Base-by-base conservation (phyloP, 129 eudicot species). In the Pulicaria dysenterica region DNA sequence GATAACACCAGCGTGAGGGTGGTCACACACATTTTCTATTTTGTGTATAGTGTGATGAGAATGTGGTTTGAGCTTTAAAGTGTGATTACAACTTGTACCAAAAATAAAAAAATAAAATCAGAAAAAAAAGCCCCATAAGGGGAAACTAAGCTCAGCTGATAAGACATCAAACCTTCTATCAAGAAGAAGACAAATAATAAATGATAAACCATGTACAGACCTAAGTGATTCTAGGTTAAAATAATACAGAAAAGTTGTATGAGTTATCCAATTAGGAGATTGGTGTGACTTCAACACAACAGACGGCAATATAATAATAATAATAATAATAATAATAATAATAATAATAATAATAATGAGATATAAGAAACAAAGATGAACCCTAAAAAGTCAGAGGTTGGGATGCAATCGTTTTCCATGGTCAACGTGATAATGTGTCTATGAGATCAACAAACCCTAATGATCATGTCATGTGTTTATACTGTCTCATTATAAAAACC, bases 301-400 rank as follows among this genome's bases (percentile, higher is more conserved):
- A 14, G 11, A 17, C 43, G 44, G 3, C 49, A 11, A 11, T 3
- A 8, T 41, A 38, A 1, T 14, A 14, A 4, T 6, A 19, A 17
- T 34, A 19, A n/a, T 2, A 42, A 56, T 41, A 38, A 1, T 14
- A 14, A 4, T 6, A 19, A 17, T 34, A 19, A n/a, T 2, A 42
- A 8, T 41, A 38, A 1, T 14, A 14, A 4, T 6, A 19, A 17
- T 34, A 19, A n/a, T 2, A 42, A 56, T n/a, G n/a, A n/a, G n/a
- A n/a, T n/a, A n/a, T n/a, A n/a, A 56, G 36, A 15, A 44, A 65
- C 41, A 54, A 38, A 7, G 42, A 45, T 1, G 41, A 72, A 17
- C 62, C 43, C 11, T 39, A 70, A 64, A 75, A 64, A 65, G 73
- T 75, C 79, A 75, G 73, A 75, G 73, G 57, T 64, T 64, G 10